These are phyloP conservation scores for Diaporthe citri DNA, from an alignment of 2,329 filamentous ascomycete genomes.

Conservation along the genomic window DNA sequence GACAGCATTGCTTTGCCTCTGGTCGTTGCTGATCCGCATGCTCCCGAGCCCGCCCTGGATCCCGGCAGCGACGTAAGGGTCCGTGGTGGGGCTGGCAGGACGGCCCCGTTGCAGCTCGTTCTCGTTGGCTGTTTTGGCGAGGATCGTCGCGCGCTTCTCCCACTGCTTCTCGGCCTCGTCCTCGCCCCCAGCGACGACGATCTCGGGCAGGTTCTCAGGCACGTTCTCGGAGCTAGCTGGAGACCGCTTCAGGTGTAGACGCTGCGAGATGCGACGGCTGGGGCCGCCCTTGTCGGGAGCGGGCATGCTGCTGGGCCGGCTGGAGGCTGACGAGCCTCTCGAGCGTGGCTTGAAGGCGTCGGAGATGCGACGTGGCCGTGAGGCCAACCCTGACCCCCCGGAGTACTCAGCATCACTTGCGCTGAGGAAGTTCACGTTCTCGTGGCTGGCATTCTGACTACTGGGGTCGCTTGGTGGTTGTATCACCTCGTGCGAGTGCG, in stretches of 20 bases:
- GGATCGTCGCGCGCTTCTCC: constrained; percentile 93
- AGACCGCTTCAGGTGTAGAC: constrained; percentile 74
- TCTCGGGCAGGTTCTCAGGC: constrained; percentile 83
- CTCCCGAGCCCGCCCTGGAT: constrained; percentile 47
- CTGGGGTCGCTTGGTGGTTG: constrained; percentile 67
- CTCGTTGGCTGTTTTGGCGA: constrained; percentile 69
- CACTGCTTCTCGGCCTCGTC: constrained; percentile 70
- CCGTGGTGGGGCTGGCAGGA: constrained; percentile 54
- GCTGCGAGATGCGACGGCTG: constrained; percentile 71
- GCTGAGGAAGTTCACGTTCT: constrained; percentile 46
- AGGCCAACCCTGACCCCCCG: constrained; percentile 34
- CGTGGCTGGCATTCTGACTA: constrained; percentile 39
- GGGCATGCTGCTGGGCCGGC: constrained; percentile 46
- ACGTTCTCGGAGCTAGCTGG: constrained; percentile 78
- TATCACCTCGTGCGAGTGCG: constrained; percentile 82
- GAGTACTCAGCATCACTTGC: constrained; percentile 42
- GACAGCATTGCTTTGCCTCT: constrained; percentile 45
- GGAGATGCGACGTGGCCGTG: constrained; percentile 47
- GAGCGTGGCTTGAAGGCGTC: constrained; percentile 56
- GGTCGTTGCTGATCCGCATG: constrained; percentile 46
- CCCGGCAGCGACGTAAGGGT: constrained; percentile 36
- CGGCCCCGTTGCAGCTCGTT: constrained; percentile 63
- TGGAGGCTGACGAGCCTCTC: constrained; percentile 62
- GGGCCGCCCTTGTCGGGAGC: constrained; percentile 51
- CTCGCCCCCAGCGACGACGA: constrained; percentile 63